Base-by-base conservation (phyloP, 2,329 filamentous ascomycete genomes). In the Alternaria sp. region DNA sequence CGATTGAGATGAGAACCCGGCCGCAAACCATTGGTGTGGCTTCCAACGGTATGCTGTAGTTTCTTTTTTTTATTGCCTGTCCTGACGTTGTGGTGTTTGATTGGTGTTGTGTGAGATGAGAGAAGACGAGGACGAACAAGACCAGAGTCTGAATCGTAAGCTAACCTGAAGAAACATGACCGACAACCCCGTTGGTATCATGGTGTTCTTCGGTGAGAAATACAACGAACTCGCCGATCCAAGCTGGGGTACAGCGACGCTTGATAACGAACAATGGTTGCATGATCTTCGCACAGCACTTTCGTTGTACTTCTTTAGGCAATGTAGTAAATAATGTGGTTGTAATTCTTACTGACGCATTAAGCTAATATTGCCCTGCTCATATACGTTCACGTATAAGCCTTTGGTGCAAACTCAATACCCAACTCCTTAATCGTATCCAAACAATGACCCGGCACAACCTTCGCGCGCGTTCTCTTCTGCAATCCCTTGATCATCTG, bases 171-270 rank as follows among this genome's bases (percentile, higher is more conserved):
- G 17, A 40, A 40, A 40, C 21, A 40, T 10, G 9, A 40, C 37
- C 23, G 37, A 81, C 56, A 80, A 77, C 49, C 80, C 79, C 0
- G 66, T 82, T 3, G 80, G 80, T 0, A 76, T 80, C 40, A 71
- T 81, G 67, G 76, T 78, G 48, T 82, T 78, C 63, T 71, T 82
- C 0, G 80, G 79, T 1, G 78, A 82, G 59, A 81, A 82, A 67
- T 79, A 79, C 56, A 66, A 75, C 33, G 78, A 80, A 64, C 69
- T 77, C 5, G 68, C 75, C 11, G 72, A 77, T 49, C 75, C 77
- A 13, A 63, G 52, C 13, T 52, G 67, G 7, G 60, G 61, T 21
- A 63, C 70, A n/a, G 66, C 68, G 6, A 69, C 63, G 13, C 63
- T 74, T 26, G 72, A 79, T 29, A 69, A 70, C 24, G 60, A 67